Evolutionary conservation across 1,284 basidiomycete species (phyloP).

Genomic region (Gastroboletus turbinatus): DNA sequence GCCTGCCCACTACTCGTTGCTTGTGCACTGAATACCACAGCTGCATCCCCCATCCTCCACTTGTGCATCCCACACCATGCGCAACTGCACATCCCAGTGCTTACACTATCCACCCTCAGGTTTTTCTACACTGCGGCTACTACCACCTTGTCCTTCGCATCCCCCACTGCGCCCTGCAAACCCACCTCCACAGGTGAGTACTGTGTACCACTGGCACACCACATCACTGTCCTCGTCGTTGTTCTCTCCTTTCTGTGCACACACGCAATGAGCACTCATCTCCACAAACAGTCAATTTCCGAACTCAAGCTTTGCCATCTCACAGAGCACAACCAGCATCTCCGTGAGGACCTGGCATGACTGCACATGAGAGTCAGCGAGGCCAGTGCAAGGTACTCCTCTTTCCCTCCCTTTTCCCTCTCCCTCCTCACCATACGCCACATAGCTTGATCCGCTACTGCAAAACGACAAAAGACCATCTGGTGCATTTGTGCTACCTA

Average conservation of each 20-base stretch:
- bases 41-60: too few relatives aligned
- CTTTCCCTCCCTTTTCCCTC: background rate
- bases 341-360: slow-evolving; percentile 74
- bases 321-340: slow-evolving; percentile 75
- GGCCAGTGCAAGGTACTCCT: slow-evolving; percentile 64
- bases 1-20: too few relatives aligned
- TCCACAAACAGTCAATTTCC: slow-evolving; percentile 70
- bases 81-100: too few relatives aligned
- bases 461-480: slow-evolving; percentile 71
- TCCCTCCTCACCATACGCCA: slow-evolving; percentile 2
- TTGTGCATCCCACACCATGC: too few relatives aligned
- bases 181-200: too few relatives aligned
- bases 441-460: slow-evolving; percentile 77
- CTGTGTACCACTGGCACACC: too few relatives aligned
- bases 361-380: slow-evolving; percentile 77
- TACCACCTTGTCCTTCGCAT: too few relatives aligned
- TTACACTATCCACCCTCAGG: too few relatives aligned
- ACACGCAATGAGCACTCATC: slow-evolving; percentile 48
- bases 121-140: too few relatives aligned
- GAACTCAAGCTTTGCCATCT: slow-evolving; percentile 82
- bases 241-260: slow-evolving; percentile 9
- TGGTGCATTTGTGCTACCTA: slow-evolving; percentile 45
- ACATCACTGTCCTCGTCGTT: too few relatives aligned
- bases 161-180: too few relatives aligned
- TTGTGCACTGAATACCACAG: too few relatives aligned